phyloP scores from a whole-genome alignment of 2,329 filamentous ascomycete genomes.

The Geosmithia putterillii region DNA sequence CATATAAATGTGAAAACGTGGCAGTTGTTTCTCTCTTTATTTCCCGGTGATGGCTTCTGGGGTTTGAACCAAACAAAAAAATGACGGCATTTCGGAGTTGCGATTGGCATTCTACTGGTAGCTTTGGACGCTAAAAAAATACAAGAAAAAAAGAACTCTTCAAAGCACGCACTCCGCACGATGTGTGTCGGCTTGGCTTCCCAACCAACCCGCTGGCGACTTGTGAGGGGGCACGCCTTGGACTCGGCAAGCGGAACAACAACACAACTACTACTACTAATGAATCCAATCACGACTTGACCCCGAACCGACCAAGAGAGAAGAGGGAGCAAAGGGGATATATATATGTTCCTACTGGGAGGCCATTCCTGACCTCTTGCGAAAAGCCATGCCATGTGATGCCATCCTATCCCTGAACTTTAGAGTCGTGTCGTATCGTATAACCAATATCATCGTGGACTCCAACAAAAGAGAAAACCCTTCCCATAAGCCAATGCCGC shows the following conservation, averaged over 20 bases:
- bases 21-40: conserved; percentile 7
- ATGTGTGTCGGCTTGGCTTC: too few relatives aligned
- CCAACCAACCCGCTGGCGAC: neutral
- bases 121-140: conserved; percentile 19
- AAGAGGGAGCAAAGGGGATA: too few relatives aligned
- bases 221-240: too few relatives aligned
- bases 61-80: conserved; percentile 20
- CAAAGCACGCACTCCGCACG: too few relatives aligned
- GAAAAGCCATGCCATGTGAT: neutral
- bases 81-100: conserved; percentile 35
- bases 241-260: too few relatives aligned
- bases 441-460: neutral
- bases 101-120: conserved; percentile 32
- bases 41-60: conserved; percentile 16
- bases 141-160: neutral
- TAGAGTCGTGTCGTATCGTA: neutral
- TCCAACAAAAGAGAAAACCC: neutral
- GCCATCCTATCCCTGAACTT: neutral
- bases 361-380: too few relatives aligned
- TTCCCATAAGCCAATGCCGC: neutral
- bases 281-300: too few relatives aligned
- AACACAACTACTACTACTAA: too few relatives aligned
- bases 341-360: too few relatives aligned
- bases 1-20: conserved; percentile 10
- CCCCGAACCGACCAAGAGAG: too few relatives aligned